Conservation (phyloP, 2,329 filamentous ascomycete species). For the Nigrospora osmanthi region DNA sequence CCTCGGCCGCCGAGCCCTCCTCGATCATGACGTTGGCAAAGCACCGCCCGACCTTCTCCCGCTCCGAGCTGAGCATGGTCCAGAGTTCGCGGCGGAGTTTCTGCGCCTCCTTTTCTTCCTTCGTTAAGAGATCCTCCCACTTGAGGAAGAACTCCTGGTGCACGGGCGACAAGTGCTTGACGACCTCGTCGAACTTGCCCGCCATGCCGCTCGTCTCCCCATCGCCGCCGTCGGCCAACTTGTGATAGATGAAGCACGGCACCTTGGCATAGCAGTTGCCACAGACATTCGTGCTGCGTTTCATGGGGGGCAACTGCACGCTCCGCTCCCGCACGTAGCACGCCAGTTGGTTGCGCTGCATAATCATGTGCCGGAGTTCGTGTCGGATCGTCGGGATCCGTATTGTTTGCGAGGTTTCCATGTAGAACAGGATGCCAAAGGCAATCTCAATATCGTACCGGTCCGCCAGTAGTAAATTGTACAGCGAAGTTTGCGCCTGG, state of each 20-base stretch:
- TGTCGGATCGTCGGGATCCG: slow-evolving; percentile 78
- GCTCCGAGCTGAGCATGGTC: slow-evolving; percentile 87
- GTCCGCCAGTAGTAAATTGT: slow-evolving; percentile 86
- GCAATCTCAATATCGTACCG: slow-evolving; percentile 88
- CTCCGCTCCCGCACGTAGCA: slow-evolving; percentile 76
- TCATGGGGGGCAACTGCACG: slow-evolving; percentile 74
- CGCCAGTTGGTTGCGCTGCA: slow-evolving; percentile 86
- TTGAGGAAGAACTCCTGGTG: slow-evolving; percentile 85
- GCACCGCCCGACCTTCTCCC: slow-evolving; percentile 82
- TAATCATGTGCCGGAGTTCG: slow-evolving; percentile 92
- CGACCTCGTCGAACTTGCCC: slow-evolving; percentile 73
- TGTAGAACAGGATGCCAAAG: slow-evolving; percentile 90
- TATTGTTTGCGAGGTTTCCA: slow-evolving; percentile 81
- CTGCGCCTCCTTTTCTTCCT: slow-evolving; percentile 86
- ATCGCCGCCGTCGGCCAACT: slow-evolving; percentile 75
- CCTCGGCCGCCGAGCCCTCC: slow-evolving; percentile 64
- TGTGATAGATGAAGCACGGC: slow-evolving; percentile 89
- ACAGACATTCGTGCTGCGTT: slow-evolving; percentile 75
- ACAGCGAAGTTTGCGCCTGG: slow-evolving; percentile 88
- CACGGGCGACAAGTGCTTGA: slow-evolving; percentile 64
- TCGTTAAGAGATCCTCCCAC: slow-evolving; percentile 89
- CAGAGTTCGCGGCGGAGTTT: slow-evolving; percentile 85
- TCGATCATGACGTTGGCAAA: slow-evolving; percentile 84
- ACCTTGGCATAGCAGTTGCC: slow-evolving; percentile 85
- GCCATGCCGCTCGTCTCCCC: slow-evolving; percentile 75